A percentile compares a stretch with the other conserved stretches of the same genome.
These are phyloP conservation scores for Rhizopus microsporus DNA, from an alignment of 371 early-diverging fungal species.

Conservation along the genomic window DNA sequence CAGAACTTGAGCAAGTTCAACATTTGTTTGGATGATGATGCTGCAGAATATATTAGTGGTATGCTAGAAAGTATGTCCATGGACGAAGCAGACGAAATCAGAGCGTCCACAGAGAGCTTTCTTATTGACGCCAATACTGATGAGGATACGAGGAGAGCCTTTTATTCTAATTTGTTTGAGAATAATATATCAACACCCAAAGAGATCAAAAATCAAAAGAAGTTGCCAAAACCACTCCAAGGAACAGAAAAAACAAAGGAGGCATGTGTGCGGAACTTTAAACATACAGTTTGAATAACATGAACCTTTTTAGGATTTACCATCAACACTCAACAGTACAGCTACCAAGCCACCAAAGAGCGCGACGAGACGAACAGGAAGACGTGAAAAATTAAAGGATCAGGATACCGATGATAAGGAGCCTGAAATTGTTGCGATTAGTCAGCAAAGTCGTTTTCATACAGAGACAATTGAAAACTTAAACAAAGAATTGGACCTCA, in stretches of 20 bases:
- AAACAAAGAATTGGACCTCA: slow-evolving; percentile 63
- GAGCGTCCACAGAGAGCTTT: slow-evolving; percentile 68
- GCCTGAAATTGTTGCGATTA: slow-evolving; percentile 70
- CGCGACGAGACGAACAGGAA: slow-evolving; percentile 10
- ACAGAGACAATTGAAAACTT: slow-evolving; percentile 75
- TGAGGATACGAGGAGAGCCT: slow-evolving; percentile 40
- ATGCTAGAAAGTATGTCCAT: slow-evolving; percentile 46
- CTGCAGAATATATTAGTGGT: slow-evolving; percentile 45
- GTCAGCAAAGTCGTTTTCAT: slow-evolving; percentile 88
- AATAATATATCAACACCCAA: not conserved
- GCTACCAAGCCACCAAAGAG: slow-evolving; percentile 19
- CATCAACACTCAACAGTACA: not conserved
- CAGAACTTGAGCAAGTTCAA: slow-evolving; percentile 20
- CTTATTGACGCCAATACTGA: slow-evolving; percentile 63
- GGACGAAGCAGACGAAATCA: slow-evolving; percentile 39
- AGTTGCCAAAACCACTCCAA: not conserved
- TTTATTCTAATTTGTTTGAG: slow-evolving; percentile 37
- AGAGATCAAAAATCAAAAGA: not conserved
- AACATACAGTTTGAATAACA: not conserved
- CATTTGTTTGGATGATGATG: slow-evolving; percentile 49
- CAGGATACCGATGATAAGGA: slow-evolving; percentile 9
- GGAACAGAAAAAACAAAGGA: slow-evolving; percentile 1
- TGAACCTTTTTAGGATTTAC: slow-evolving; percentile 2
- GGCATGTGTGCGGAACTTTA: not conserved
- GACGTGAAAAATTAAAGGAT: slow-evolving; percentile 7